phyloP scores from a whole-genome alignment of 495 filamentous ascomycete species.

The Amorphotheca resinae region DNA sequence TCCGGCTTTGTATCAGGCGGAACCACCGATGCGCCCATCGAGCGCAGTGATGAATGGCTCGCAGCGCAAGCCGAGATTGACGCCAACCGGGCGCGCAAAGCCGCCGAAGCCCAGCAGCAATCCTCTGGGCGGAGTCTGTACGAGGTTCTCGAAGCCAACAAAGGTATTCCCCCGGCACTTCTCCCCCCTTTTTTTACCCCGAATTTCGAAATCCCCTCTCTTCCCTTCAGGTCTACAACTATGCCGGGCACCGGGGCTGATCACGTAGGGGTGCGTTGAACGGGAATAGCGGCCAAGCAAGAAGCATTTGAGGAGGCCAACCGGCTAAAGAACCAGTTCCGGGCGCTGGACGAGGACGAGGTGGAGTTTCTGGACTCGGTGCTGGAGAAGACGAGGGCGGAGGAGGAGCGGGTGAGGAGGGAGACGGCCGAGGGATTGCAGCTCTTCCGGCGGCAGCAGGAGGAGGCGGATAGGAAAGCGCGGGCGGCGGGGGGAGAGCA shows the following conservation, averaged over 20 bases:
- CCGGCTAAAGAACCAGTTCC: conserved; percentile 85
- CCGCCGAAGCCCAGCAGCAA: conserved; percentile 38
- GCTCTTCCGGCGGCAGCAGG: conserved; percentile 54
- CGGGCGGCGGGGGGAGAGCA: conserved; percentile 25
- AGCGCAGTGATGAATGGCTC: conserved; percentile 61
- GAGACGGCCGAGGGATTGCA: conserved; percentile 66
- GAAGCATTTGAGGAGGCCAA: conserved; percentile 89
- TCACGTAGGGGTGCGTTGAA: conserved; percentile 19
- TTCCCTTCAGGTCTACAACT: not conserved
- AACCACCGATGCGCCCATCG: conserved; percentile 49
- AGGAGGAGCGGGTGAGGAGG: conserved; percentile 61
- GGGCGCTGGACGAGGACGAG: conserved; percentile 86
- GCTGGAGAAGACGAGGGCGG: conserved; percentile 49
- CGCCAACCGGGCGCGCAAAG: conserved; percentile 24
- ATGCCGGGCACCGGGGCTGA: conserved; percentile 6
- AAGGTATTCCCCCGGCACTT: too few species aligned
- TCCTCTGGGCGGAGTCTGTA: conserved; percentile 66
- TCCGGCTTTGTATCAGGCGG: conserved; percentile 89
- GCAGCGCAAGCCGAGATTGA: conserved; percentile 68
- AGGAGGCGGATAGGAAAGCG: conserved; percentile 44
- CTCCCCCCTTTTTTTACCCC: not conserved
- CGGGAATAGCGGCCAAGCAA: conserved; percentile 68
- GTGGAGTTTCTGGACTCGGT: conserved; percentile 81
- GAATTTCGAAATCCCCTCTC: not conserved
- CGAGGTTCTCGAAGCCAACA: conserved; percentile 85